Evolutionary conservation across 1,139 yeast genomes (phyloP).

Genomic region (Pichia sp.): DNA sequence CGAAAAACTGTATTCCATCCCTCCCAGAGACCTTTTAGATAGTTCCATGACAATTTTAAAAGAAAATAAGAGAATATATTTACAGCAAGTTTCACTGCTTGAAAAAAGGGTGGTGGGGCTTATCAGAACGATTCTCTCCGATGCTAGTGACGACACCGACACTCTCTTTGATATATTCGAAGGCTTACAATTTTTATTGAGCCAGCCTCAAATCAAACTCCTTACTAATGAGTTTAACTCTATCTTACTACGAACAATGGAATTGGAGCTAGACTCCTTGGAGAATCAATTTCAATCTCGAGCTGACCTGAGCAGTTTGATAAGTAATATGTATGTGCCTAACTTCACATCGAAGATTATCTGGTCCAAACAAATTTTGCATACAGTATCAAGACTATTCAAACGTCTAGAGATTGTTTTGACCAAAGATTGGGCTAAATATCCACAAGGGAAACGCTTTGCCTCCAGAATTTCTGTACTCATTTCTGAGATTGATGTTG

Average conservation of each 20-base stretch:
- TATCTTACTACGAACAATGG: conserved; percentile 39
- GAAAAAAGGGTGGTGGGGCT: conserved; percentile 39
- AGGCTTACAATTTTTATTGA: conserved; percentile 39
- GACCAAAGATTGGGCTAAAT: conserved; percentile 70
- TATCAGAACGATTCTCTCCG: conserved; percentile 33
- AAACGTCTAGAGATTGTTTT: conserved; percentile 44
- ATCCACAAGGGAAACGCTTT: conserved; percentile 65
- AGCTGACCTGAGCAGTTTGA: conserved; percentile 29
- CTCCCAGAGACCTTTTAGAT: too few relatives aligned
- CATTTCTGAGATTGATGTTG: conserved; percentile 38
- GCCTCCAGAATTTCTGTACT: conserved; percentile 42
- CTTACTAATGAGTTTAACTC: conserved; percentile 52
- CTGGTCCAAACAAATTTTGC: conserved; percentile 45
- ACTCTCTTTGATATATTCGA: conserved; percentile 48
- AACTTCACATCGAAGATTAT: conserved; percentile 38
- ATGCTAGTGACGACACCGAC: conserved; percentile 32
- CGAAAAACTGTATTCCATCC: too few relatives aligned
- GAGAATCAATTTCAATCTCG: conserved; percentile 34
- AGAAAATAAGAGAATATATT: conserved; percentile 31
- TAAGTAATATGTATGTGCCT: conserved; percentile 39
- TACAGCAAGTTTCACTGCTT: conserved; percentile 34
- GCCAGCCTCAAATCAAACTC: conserved; percentile 43
- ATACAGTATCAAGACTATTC: conserved; percentile 35
- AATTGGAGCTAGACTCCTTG: conserved; percentile 36
- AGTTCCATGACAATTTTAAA: too few relatives aligned